A percentile compares a stretch with the other conserved stretches of the same genome.
Conservation (phyloP, 371 early-diverging fungal species). For the Mucor mucedo region DNA sequence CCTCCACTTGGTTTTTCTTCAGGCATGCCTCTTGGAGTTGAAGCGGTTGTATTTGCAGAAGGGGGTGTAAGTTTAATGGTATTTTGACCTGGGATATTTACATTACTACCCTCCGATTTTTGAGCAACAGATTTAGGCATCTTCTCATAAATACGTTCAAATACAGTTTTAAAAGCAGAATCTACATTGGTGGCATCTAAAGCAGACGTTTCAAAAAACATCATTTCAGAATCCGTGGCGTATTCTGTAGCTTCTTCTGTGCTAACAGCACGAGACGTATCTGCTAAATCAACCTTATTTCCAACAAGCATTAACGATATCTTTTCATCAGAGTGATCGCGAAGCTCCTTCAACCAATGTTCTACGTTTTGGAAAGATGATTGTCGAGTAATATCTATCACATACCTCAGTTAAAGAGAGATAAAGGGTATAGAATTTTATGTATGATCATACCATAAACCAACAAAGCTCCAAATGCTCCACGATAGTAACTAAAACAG, state of each 20-base stretch:
- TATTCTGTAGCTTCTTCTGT: slow-evolving; percentile 82
- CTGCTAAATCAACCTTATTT: slow-evolving; percentile 98
- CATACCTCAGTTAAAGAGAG: too few species aligned
- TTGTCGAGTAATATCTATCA: slow-evolving; percentile 90
- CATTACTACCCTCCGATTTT: slow-evolving; percentile 12
- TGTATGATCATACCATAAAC: slow-evolving; percentile 39
- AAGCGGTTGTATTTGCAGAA: slow-evolving; percentile 5
- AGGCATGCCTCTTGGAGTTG: background rate
- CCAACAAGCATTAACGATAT: slow-evolving; percentile 96
- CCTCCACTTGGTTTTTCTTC: background rate
- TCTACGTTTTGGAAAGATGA: slow-evolving; percentile 90
- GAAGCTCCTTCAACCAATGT: slow-evolving; percentile 98
- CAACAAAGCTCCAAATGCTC: slow-evolving; percentile 50
- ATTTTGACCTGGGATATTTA: slow-evolving; percentile 31
- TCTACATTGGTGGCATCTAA: slow-evolving; percentile 84
- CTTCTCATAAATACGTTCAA: slow-evolving; percentile 23
- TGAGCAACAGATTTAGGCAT: slow-evolving; percentile 32
- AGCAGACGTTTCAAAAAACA: slow-evolving; percentile 95
- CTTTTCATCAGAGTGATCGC: slow-evolving; percentile 92
- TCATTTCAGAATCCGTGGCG: slow-evolving; percentile 75
- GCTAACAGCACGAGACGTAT: slow-evolving; percentile 53
- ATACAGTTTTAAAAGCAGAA: slow-evolving; percentile 71
- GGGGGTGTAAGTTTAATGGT: slow-evolving; percentile 44
- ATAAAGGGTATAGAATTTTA: background rate
- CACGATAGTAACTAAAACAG: slow-evolving; percentile 45